Percentiles rank a stretch among this genome's conserved stretches.
These are phyloP conservation scores for Aspergillus versicolor DNA, from an alignment of 2,329 filamentous ascomycete species.

Conservation along the genomic window DNA sequence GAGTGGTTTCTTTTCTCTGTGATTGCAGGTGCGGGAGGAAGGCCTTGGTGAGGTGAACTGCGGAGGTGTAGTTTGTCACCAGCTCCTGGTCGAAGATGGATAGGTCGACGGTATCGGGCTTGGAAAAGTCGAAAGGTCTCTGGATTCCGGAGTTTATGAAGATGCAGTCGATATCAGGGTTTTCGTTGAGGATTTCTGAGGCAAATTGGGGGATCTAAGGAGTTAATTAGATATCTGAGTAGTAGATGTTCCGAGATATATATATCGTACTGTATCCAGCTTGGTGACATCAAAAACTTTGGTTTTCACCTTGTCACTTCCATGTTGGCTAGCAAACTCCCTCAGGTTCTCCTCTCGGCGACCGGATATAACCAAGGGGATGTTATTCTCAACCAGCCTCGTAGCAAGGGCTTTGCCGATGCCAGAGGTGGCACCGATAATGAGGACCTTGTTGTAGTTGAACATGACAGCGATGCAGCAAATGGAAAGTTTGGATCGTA, in stretches of 20 bases:
- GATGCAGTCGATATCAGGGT: conserved; percentile 54
- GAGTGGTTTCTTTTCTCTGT: conserved; percentile 43
- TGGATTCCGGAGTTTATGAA: conserved; percentile 57
- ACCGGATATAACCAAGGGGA: conserved; percentile 50
- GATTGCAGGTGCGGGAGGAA: conserved; percentile 52
- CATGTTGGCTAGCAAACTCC: conserved; percentile 47
- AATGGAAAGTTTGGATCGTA: too few relatives aligned
- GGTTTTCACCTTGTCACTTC: conserved; percentile 46
- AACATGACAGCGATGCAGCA: too few relatives aligned
- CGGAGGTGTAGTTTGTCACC: conserved; percentile 52
- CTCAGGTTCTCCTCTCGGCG: conserved; percentile 53
- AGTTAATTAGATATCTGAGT: background rate
- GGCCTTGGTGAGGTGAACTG: conserved; percentile 50
- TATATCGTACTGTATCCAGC: conserved; percentile 42
- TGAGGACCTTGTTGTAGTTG: conserved; percentile 52
- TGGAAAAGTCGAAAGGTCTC: conserved; percentile 49
- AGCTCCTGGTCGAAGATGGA: conserved; percentile 46
- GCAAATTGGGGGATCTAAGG: conserved; percentile 20
- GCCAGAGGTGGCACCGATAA: conserved; percentile 52
- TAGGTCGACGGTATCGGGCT: conserved; percentile 50
- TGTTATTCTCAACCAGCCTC: conserved; percentile 49
- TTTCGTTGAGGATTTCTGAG: conserved; percentile 35
- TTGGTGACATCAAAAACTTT: conserved; percentile 53
- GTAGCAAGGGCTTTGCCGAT: conserved; percentile 51
- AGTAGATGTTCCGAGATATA: too few relatives aligned